Percentiles rank a stretch among this genome's conserved stretches.
phyloP scores from a whole-genome alignment of 768 basidiomycete species.

The Suillus brevipes region DNA sequence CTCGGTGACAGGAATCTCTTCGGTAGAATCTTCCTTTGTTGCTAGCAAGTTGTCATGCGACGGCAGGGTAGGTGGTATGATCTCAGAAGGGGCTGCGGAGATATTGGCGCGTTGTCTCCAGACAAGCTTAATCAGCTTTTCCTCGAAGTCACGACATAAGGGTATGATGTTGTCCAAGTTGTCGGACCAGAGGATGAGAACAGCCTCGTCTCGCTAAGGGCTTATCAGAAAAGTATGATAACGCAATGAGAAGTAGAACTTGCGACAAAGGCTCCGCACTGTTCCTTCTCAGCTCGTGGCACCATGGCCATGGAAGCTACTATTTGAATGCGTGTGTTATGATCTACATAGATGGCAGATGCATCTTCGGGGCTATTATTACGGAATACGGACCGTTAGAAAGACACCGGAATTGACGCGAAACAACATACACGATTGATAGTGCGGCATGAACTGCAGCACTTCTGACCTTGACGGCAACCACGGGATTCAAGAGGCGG shows the following conservation, averaged over 20 bases:
- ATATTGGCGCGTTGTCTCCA: slow-evolving; percentile 54
- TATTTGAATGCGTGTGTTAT: slow-evolving; percentile 85
- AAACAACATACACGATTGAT: slow-evolving; percentile 55
- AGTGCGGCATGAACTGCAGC: slow-evolving; percentile 82
- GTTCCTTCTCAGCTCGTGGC: slow-evolving; percentile 83
- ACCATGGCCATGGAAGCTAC: slow-evolving; percentile 68
- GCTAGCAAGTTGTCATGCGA: slow-evolving; percentile 60
- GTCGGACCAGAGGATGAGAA: slow-evolving; percentile 85
- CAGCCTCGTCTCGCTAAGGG: slow-evolving; percentile 74
- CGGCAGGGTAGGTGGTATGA: slow-evolving; percentile 46
- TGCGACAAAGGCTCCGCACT: slow-evolving; percentile 86
- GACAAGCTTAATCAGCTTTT: slow-evolving; percentile 78
- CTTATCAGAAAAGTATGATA: neutral
- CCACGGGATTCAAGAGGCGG: slow-evolving; percentile 73
- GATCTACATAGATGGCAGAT: slow-evolving; percentile 66
- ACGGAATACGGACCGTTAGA: slow-evolving; percentile 9
- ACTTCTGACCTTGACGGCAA: slow-evolving; percentile 78
- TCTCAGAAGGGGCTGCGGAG: slow-evolving; percentile 38
- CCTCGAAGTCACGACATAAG: slow-evolving; percentile 69
- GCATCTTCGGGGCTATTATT: slow-evolving; percentile 54
- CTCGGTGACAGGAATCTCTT: slow-evolving; percentile 11
- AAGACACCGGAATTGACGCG: neutral
- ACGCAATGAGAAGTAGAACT: slow-evolving; percentile 25
- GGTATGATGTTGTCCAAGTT: slow-evolving; percentile 79
- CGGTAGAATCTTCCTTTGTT: slow-evolving; percentile 24